Conservation (phyloP, 1,284 basidiomycete species). For the Fistulinella staudtii region DNA sequence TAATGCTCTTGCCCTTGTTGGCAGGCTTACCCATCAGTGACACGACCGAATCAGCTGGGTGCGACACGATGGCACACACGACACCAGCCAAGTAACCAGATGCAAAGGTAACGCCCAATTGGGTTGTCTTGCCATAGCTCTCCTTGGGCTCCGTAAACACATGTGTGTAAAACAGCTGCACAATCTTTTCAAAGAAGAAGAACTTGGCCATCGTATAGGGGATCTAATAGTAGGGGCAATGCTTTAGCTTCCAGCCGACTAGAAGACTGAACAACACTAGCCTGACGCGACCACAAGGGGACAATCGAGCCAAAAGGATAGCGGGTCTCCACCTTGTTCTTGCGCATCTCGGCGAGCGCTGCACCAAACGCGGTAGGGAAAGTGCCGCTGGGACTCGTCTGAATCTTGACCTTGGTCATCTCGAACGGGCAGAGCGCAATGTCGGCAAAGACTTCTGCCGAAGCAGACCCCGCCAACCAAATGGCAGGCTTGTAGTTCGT, state of each 20-base stretch:
- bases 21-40: conserved; percentile 73
- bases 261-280: conserved; percentile 26
- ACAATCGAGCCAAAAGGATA: conserved; percentile 79
- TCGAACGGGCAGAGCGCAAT: conserved; percentile 80
- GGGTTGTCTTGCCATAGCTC: conserved; percentile 63
- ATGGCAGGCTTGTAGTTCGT: conserved; percentile 88
- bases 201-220: conserved; percentile 89
- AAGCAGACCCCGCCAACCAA: conserved; percentile 92
- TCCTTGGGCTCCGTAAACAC: conserved; percentile 74
- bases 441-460: conserved; percentile 94
- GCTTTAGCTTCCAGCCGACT: too few species aligned
- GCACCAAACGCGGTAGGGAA: conserved; percentile 72
- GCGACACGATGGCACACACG: conserved; percentile 78
- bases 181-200: conserved; percentile 81
- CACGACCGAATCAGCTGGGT: conserved; percentile 77
- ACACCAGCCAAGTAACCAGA: conserved; percentile 83
- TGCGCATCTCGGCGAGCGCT: conserved; percentile 66
- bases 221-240: conserved; percentile 60
- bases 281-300: conserved; percentile 82
- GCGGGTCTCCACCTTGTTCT: conserved; percentile 61
- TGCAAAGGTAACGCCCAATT: conserved; percentile 76
- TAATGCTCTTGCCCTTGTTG: conserved; percentile 73
- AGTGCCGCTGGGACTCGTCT: conserved; percentile 67
- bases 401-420: conserved; percentile 85
- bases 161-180: conserved; percentile 70